Conservation (phyloP, 2,329 filamentous ascomycete genomes). For the Colletotrichum tofieldiae region DNA sequence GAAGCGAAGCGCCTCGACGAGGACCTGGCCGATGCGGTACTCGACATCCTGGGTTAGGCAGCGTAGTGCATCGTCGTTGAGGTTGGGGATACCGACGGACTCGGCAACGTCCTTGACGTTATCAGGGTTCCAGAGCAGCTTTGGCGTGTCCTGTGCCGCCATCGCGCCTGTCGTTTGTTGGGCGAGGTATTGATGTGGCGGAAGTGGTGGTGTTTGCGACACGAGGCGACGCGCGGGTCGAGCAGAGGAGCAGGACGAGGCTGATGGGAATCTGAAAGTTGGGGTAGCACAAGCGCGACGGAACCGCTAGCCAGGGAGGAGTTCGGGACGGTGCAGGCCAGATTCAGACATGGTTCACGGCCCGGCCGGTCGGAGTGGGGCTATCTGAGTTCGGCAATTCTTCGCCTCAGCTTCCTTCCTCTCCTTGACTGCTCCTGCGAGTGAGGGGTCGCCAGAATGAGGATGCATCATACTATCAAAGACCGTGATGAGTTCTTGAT, state of each 20-base stretch:
- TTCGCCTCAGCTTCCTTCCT: neutral
- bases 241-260: constrained; percentile 8
- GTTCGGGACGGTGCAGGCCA: constrained; percentile 4
- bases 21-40: constrained; percentile 92
- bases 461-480: neutral
- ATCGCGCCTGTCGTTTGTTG: constrained; percentile 28
- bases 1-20: constrained; percentile 94
- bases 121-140: constrained; percentile 92
- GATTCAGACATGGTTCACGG: constrained; percentile 7
- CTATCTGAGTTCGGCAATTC: neutral
- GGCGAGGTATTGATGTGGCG: neutral
- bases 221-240: neutral
- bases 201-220: neutral
- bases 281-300: constrained; percentile 7
- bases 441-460: neutral
- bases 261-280: constrained; percentile 17
- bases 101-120: constrained; percentile 97
- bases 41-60: constrained; percentile 94
- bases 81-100: constrained; percentile 87
- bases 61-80: constrained; percentile 89
- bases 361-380: constrained; percentile 7
- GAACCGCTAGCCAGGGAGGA: constrained; percentile 7
- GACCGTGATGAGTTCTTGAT: neutral
- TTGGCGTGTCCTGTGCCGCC: constrained; percentile 45
- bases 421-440: neutral